Conservation (phyloP, 106 monocot species). For the Allium fistulosum region DNA sequence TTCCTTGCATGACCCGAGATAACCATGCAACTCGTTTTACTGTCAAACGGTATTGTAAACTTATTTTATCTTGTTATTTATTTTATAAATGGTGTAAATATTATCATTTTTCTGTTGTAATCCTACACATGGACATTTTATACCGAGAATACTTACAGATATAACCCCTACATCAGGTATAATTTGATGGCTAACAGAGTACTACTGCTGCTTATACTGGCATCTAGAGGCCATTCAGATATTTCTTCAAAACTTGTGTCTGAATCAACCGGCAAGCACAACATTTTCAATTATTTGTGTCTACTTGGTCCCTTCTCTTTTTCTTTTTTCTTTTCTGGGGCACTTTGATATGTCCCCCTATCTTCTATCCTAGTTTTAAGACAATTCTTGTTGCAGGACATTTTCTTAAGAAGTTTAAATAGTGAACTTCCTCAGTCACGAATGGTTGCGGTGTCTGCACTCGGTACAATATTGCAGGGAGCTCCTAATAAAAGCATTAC, state of each 20-base stretch:
- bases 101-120: constrained; percentile 1
- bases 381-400: constrained; percentile 45
- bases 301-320: background rate
- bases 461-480: constrained; percentile 73
- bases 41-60: background rate
- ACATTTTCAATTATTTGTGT: background rate
- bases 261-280: constrained; percentile 63
- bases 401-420: constrained; percentile 79
- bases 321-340: too few relatives aligned
- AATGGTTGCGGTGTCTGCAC: constrained; percentile 91
- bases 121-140: background rate
- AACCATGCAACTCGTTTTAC: background rate
- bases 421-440: constrained; percentile 93
- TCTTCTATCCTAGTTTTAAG: constrained; percentile 2
- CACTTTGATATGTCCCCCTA: background rate
- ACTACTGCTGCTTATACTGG: constrained; percentile 65
- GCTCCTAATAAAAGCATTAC: constrained; percentile 28
- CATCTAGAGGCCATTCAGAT: constrained; percentile 55
- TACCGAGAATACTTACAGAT: constrained; percentile 1
- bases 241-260: constrained; percentile 44
- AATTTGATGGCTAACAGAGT: constrained; percentile 95
- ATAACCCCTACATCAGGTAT: constrained; percentile 43
- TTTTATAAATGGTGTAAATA: too few relatives aligned
- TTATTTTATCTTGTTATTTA: background rate
- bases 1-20: background rate